Evolutionary conservation across 768 basidiomycete genomes (phyloP).

Genomic region (Phlegmacium glaucopus): DNA sequence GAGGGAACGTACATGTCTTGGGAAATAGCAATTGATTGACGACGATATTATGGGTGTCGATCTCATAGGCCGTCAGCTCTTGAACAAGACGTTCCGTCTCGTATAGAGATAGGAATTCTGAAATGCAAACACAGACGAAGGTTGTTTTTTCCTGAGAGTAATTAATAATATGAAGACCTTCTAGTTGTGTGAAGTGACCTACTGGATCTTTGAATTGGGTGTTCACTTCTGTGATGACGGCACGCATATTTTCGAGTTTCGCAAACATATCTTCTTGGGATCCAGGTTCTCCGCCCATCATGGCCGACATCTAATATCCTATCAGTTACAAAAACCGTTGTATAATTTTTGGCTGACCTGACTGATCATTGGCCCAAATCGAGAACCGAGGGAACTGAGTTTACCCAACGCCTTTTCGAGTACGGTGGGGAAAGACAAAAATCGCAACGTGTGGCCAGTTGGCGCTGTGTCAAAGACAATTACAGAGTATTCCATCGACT

Average conservation of each 20-base stretch:
- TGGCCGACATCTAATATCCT: conserved; percentile 75
- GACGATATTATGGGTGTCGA: conserved; percentile 98
- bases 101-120: conserved; percentile 96
- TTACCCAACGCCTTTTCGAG: conserved; percentile 97
- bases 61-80: conserved; percentile 90
- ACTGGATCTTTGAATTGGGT: conserved; percentile 99
- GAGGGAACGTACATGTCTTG: conserved; percentile 61
- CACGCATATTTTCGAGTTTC: conserved; percentile 95
- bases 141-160: conserved; percentile 87
- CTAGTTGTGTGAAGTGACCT: background rate
- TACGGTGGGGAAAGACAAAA: conserved; percentile 98
- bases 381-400: conserved; percentile 86
- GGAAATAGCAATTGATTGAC: conserved; percentile 98
- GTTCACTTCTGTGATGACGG: conserved; percentile 97
- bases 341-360: conserved; percentile 41
- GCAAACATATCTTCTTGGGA: conserved; percentile 99
- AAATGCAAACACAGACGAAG: conserved; percentile 98
- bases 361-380: conserved; percentile 96
- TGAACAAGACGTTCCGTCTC: conserved; percentile 98
- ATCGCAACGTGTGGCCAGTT: conserved; percentile 96
- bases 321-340: background rate
- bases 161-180: background rate
- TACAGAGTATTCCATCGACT: conserved; percentile 99
- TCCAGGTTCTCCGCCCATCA: conserved; percentile 92
- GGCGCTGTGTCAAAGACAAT: conserved; percentile 99